These are phyloP conservation scores for Kodamaea nitidulidarum DNA, from an alignment of 805 yeast species.

Conservation along the genomic window DNA sequence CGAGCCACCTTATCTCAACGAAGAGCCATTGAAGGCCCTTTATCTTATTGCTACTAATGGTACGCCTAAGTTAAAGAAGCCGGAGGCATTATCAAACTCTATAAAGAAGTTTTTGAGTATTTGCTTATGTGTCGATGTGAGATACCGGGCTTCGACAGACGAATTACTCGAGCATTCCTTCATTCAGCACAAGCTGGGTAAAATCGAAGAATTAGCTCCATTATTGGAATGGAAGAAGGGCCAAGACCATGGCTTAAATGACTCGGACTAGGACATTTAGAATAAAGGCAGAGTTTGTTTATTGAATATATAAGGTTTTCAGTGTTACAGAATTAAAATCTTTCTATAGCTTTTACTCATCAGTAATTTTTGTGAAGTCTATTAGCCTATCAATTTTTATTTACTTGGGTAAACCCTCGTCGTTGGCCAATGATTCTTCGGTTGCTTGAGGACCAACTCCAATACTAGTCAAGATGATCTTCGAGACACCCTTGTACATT, in stretches of 20 bases:
- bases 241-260: neutral
- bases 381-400: neutral
- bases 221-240: constrained; percentile 49
- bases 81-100: constrained; percentile 64
- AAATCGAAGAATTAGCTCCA: constrained; percentile 53
- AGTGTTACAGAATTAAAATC: neutral
- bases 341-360: too few relatives aligned
- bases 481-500: constrained; percentile 68
- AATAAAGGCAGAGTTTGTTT: neutral
- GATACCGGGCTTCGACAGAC: constrained; percentile 84
- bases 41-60: constrained; percentile 78
- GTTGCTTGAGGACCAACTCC: constrained; percentile 83
- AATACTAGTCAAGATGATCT: constrained; percentile 77
- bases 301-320: neutral
- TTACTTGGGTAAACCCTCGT: constrained; percentile 55
- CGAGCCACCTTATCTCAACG: constrained; percentile 80
- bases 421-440: constrained; percentile 52
- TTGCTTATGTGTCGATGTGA: constrained; percentile 91
- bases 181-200: constrained; percentile 57
- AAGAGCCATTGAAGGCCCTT: constrained; percentile 72
- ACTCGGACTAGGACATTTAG: neutral
- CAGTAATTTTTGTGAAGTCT: too few relatives aligned
- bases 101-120: constrained; percentile 85
- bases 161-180: constrained; percentile 79
- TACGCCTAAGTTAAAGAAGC: constrained; percentile 68